These are phyloP conservation scores for Rhizopus delemar DNA, from an alignment of 371 early-diverging fungal species.

Conservation along the genomic window DNA sequence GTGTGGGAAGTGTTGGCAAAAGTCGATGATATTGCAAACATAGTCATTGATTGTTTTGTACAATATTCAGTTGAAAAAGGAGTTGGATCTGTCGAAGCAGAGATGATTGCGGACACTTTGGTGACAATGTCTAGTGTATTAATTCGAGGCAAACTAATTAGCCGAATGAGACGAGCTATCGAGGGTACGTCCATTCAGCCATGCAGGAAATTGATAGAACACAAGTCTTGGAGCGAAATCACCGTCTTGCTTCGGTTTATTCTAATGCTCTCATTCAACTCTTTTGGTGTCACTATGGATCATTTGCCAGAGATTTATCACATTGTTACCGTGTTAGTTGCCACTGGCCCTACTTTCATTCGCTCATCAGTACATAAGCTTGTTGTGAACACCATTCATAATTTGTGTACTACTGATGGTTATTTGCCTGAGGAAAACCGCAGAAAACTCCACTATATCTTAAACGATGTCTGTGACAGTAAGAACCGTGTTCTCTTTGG, in stretches of 20 bases:
- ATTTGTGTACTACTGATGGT: slow-evolving; percentile 71
- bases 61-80: slow-evolving; percentile 80
- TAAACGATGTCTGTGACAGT: slow-evolving; percentile 76
- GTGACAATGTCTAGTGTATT: slow-evolving; percentile 80
- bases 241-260: slow-evolving; percentile 83
- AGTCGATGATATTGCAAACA: slow-evolving; percentile 76
- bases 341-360: slow-evolving; percentile 81
- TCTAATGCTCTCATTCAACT: slow-evolving; percentile 88
- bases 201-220: slow-evolving; percentile 72
- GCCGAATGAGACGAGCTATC: slow-evolving; percentile 77
- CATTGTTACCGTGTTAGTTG: slow-evolving; percentile 77
- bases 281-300: slow-evolving; percentile 62
- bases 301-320: slow-evolving; percentile 88
- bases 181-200: slow-evolving; percentile 72
- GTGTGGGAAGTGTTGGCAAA: slow-evolving; percentile 80
- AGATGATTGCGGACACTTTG: slow-evolving; percentile 82
- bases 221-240: slow-evolving; percentile 87
- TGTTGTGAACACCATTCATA: slow-evolving; percentile 87
- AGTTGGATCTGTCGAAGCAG: slow-evolving; percentile 76
- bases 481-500: slow-evolving; percentile 83
- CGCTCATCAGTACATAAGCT: slow-evolving; percentile 87
- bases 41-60: slow-evolving; percentile 80
- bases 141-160: slow-evolving; percentile 79
- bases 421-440: slow-evolving; percentile 60
- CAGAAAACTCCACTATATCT: slow-evolving; percentile 57